Evolutionary conservation across 1,139 yeast species (phyloP), one percentile per base, ranked within the genome.

Genomic region (Diutina catenulata): DNA sequence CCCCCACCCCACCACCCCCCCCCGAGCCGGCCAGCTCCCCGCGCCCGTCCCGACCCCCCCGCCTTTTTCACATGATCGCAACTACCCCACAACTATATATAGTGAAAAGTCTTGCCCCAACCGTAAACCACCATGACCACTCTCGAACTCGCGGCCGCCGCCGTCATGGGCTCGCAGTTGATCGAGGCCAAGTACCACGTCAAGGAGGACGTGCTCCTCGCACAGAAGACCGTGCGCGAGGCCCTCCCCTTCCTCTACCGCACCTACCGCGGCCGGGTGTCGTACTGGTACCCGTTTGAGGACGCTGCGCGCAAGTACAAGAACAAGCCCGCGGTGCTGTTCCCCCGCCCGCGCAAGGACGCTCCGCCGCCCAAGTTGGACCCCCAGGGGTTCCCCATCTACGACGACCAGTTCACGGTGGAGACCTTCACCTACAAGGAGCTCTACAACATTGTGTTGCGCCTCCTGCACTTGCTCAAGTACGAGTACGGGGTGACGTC

Each of bases 371-470:
- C 11, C 43, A 42, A 33, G 33, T 45, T 3, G 5, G 67, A 63
- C 41, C 48, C 42, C 3, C 46, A 62, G 3, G 72, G 71, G 2
- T 53, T 42, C 46, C 56, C 58, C 39, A 51, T 55, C 32, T 64
- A 59, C 43, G 87, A 80, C 46, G 65, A 63, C 28, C 70, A 68
- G 40, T 87, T 80, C 52, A 55, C 57, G 7, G 48, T 83, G 37
- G 88, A 84, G 49, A 53, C 57, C 18, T 80, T 65, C 53, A 80
- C 94, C 0, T 88, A 81, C 56, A 55, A 60, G 40, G 78, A 87
- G 57, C 56, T 83, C 39, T 78, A 81, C 50, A 76, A 73, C 40
- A 69, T 74, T 49, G 71, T 81, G 5, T 65, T 83, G 46, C 60
- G 80, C 43, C 63, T 83, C 46, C 78, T 94, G 6, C 67, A 73